Evolutionary conservation across 2,329 filamentous ascomycete genomes (phyloP).

Genomic region (Trichoderma hamatum): DNA sequence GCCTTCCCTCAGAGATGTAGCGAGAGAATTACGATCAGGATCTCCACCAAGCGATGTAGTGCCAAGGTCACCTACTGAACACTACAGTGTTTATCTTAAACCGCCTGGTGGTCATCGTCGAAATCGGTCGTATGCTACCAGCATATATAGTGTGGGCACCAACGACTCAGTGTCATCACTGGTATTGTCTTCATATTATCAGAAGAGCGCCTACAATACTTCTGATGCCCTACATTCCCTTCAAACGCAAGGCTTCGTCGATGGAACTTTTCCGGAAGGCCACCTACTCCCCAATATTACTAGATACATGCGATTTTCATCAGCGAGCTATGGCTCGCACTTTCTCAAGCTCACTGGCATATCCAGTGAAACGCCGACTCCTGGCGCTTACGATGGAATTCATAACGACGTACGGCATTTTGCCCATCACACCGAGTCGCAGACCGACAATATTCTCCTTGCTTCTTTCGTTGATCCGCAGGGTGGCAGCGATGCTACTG

Average conservation of each 20-base stretch:
- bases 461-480: conserved; percentile 72
- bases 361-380: conserved; percentile 51
- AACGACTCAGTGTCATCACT: conserved; percentile 60
- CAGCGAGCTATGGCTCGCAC: conserved; percentile 65
- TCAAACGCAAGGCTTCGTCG: conserved; percentile 56
- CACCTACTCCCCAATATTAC: conserved; percentile 65
- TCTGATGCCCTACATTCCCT: conserved; percentile 54
- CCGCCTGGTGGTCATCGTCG: conserved; percentile 34
- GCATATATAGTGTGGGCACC: conserved; percentile 63
- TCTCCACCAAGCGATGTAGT: conserved; percentile 43
- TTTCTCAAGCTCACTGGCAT: conserved; percentile 68
- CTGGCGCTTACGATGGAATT: conserved; percentile 50
- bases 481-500: conserved; percentile 66
- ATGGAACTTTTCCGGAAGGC: conserved; percentile 61
- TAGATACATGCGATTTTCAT: conserved; percentile 68
- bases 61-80: conserved; percentile 48
- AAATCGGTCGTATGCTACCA: conserved; percentile 47
- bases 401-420: conserved; percentile 67
- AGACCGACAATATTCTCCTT: conserved; percentile 62
- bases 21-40: conserved; percentile 44
- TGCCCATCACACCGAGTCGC: conserved; percentile 62
- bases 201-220: conserved; percentile 52
- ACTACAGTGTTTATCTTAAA: conserved; percentile 33
- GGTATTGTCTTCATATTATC: conserved; percentile 52
- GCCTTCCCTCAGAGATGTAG: conserved; percentile 24